Conservation (phyloP, 305 asterid genomes). For the Solanum hybrid region DNA sequence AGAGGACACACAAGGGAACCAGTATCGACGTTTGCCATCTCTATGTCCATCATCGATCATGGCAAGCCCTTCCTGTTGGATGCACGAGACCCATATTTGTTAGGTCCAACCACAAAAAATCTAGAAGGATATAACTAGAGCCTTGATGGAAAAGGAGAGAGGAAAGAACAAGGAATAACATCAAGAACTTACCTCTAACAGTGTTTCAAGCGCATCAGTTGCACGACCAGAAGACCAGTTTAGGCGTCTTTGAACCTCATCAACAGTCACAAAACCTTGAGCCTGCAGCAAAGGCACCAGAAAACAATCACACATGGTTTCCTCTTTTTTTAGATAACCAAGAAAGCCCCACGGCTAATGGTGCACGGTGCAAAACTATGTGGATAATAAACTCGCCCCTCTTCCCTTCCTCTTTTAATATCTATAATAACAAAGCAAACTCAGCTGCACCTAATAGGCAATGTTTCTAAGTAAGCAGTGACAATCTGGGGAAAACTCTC, state of each 20-base stretch:
- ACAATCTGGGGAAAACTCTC: not conserved
- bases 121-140: not conserved
- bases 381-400: not conserved
- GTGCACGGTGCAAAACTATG: not conserved
- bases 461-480: not conserved
- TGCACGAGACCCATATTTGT: not conserved
- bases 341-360: not conserved
- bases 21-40: conserved; percentile 68
- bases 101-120: conserved; percentile 2
- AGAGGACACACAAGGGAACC: conserved; percentile 91
- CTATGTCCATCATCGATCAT: conserved; percentile 92
- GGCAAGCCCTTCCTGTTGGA: conserved; percentile 82
- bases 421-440: not conserved
- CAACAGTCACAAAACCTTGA: conserved; percentile 88
- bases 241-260: conserved; percentile 75
- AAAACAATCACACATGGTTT: not conserved
- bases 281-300: conserved; percentile 29
- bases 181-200: conserved; percentile 56
- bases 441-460: not conserved
- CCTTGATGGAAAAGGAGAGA: not conserved
- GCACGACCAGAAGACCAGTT: conserved; percentile 93
- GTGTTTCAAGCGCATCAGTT: conserved; percentile 85
- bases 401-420: not conserved
- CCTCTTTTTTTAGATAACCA: not conserved
- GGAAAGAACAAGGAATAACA: not conserved